These are phyloP conservation scores for Pseudopyrenochaeta lycopersici DNA, from an alignment of 2,329 filamentous ascomycete genomes.

Conservation along the genomic window DNA sequence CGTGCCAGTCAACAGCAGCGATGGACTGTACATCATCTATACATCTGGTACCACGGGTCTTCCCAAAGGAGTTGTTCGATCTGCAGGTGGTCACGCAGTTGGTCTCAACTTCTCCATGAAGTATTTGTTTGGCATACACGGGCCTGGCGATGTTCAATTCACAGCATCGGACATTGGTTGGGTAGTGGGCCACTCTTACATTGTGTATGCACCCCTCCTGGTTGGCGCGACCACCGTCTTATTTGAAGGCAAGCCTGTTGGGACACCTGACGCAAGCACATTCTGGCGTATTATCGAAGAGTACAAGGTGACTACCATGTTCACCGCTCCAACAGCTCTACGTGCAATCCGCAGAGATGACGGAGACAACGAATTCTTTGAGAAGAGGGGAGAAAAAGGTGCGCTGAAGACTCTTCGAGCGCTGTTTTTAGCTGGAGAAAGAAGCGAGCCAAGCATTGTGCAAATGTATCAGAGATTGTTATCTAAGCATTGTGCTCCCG, in stretches of 20 bases:
- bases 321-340: conserved; percentile 87
- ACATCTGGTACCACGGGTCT: conserved; percentile 83
- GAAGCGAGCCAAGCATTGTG: conserved; percentile 87
- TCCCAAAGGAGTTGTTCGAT: conserved; percentile 83
- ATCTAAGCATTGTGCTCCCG: conserved; percentile 68
- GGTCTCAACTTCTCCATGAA: conserved; percentile 83
- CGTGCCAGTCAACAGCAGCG: conserved; percentile 79
- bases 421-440: conserved; percentile 87
- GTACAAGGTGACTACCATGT: conserved; percentile 80
- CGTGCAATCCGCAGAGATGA: conserved; percentile 89
- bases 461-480: conserved; percentile 81
- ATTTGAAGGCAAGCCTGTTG: conserved; percentile 93
- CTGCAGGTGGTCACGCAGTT: conserved; percentile 87
- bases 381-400: conserved; percentile 69
- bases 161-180: conserved; percentile 89
- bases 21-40: conserved; percentile 90
- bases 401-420: conserved; percentile 77
- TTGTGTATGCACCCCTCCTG: conserved; percentile 86
- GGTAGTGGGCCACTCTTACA: conserved; percentile 81
- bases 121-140: conserved; percentile 83
- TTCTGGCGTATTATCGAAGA: conserved; percentile 90
- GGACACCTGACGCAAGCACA: conserved; percentile 84
- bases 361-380: conserved; percentile 73
- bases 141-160: conserved; percentile 83
- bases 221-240: conserved; percentile 85